phyloP scores from a whole-genome alignment of 139 green algal species.

The Volvox africanus region DNA sequence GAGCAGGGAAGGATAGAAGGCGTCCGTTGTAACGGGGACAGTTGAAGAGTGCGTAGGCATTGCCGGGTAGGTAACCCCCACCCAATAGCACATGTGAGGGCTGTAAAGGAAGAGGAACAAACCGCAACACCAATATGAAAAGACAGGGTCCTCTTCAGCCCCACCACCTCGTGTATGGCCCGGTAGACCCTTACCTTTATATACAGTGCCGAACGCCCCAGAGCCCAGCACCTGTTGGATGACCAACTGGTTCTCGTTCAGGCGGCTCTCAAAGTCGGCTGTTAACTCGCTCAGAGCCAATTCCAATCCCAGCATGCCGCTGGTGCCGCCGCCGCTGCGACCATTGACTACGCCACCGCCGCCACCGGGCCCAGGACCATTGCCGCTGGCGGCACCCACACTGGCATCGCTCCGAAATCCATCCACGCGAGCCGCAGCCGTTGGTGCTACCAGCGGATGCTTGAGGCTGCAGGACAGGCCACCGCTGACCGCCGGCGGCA shows the following conservation, averaged over 20 bases:
- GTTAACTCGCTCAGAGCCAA: slow-evolving; percentile 26
- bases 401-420: not conserved
- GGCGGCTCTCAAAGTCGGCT: slow-evolving; percentile 2
- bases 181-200: slow-evolving; percentile 33
- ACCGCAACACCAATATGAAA: too few species aligned
- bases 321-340: not conserved
- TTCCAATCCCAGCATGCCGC: not conserved
- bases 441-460: not conserved
- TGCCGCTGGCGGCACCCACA: too few species aligned
- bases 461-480: not conserved
- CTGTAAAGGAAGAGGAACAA: too few species aligned
- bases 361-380: too few species aligned
- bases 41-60: too few species aligned
- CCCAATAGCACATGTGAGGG: too few species aligned
- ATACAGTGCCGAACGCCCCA: slow-evolving; percentile 51
- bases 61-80: too few species aligned
- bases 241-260: slow-evolving; percentile 48
- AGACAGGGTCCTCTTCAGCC: too few species aligned
- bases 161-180: too few species aligned
- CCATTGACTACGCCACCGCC: not conserved
- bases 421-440: too few species aligned
- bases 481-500: not conserved
- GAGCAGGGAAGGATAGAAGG: too few species aligned
- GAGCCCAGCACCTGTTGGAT: slow-evolving; percentile 44
- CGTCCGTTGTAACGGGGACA: too few species aligned